Percentiles rank a stretch among this genome's conserved stretches.
These are phyloP conservation scores for Colletotrichum magnum DNA, from an alignment of 2,329 filamentous ascomycete genomes.

Conservation along the genomic window DNA sequence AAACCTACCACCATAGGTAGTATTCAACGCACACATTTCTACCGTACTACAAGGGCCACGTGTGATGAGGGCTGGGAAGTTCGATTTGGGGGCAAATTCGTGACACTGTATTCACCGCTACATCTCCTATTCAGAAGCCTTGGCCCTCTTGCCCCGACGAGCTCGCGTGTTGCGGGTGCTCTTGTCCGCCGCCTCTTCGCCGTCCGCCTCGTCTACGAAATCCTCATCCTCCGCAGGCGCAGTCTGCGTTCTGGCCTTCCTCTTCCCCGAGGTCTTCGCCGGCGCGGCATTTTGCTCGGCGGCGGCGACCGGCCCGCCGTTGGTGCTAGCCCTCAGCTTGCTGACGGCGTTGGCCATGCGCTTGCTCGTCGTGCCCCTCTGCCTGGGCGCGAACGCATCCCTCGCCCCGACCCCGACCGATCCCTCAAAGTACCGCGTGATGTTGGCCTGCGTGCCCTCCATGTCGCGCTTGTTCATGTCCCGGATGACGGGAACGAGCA, in stretches of 20 bases:
- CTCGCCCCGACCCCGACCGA: constrained; percentile 76
- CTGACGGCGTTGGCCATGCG: constrained; percentile 83
- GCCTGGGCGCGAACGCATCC: constrained; percentile 79
- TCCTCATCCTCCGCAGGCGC: constrained; percentile 19
- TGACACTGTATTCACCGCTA: neutral
- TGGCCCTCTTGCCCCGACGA: constrained; percentile 36
- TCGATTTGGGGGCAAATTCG: too few species aligned
- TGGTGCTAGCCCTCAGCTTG: constrained; percentile 72
- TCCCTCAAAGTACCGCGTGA: constrained; percentile 92
- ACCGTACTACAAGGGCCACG: too few species aligned
- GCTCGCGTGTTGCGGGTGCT: neutral
- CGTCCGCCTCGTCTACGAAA: constrained; percentile 18
- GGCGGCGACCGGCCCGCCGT: constrained; percentile 41
- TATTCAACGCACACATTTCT: too few species aligned
- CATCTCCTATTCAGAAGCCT: constrained; percentile 19
- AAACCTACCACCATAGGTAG: too few species aligned
- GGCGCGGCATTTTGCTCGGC: neutral
- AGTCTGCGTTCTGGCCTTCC: constrained; percentile 29
- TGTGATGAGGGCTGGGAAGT: too few species aligned
- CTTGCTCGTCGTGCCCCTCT: constrained; percentile 76
- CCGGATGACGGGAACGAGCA: constrained; percentile 92
- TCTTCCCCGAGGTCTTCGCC: constrained; percentile 28
- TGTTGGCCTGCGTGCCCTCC: constrained; percentile 96
- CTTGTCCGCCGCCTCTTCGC: constrained; percentile 9
- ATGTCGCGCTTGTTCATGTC: constrained; percentile 92